A percentile compares a stretch with the other conserved stretches of the same genome.
These are phyloP conservation scores for Carallia brachiata DNA, from an alignment of 345 rosid genomes.

Conservation along the genomic window DNA sequence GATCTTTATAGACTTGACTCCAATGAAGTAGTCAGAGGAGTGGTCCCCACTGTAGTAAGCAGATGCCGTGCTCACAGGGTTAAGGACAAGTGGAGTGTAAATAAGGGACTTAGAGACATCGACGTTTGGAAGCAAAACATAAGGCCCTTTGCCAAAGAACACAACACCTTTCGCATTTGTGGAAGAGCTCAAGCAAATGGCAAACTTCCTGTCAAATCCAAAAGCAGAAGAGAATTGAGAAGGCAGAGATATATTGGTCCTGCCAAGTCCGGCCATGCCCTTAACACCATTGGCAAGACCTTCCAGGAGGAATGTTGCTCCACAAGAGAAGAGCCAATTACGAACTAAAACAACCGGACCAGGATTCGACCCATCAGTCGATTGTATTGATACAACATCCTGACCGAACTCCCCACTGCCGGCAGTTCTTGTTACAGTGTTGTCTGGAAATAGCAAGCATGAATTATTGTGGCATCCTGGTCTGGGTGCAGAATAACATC, in stretches of 20 bases:
- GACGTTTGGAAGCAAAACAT: not conserved
- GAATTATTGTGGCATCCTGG: not conserved
- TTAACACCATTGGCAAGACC: slow-evolving; percentile 5
- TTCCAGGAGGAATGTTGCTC: not conserved
- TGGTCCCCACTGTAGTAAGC: not conserved
- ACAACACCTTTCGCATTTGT: not conserved
- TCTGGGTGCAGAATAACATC: not conserved
- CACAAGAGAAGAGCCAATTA: not conserved
- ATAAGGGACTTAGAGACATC: not conserved
- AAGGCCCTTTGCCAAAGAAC: not conserved
- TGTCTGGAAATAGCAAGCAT: not conserved
- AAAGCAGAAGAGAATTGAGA: not conserved
- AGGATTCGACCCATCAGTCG: not conserved
- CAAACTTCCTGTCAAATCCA: not conserved
- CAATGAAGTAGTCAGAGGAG: not conserved
- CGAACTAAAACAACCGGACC: not conserved
- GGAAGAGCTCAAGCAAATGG: not conserved
- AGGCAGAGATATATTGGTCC: slow-evolving; percentile 2
- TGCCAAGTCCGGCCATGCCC: slow-evolving; percentile 6
- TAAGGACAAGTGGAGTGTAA: not conserved
- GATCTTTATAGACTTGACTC: not conserved
- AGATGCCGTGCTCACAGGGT: not conserved
- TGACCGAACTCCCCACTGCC: not conserved
- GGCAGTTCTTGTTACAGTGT: not conserved
- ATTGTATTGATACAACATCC: not conserved